Evolutionary conservation across 257 asterid species (phyloP).

Genomic region (Capsicum baccatum): DNA sequence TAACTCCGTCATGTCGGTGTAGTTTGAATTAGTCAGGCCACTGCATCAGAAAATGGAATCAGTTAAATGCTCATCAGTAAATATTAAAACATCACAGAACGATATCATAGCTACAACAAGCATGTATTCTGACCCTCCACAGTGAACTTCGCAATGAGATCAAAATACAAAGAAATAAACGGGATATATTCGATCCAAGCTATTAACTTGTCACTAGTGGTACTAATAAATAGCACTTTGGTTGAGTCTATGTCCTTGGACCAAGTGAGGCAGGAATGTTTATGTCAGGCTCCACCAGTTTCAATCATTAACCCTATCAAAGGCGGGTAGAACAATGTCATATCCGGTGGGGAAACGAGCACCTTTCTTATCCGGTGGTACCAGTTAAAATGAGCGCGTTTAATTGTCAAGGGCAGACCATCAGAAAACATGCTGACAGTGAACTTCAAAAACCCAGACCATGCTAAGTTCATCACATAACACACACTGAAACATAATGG

Average conservation of each 20-base stretch:
- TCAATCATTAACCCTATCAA: too few species aligned
- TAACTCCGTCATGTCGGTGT: slow-evolving; percentile 68
- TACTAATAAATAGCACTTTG: neutral
- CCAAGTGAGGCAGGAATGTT: neutral
- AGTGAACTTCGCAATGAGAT: neutral
- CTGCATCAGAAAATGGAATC: slow-evolving; percentile 51
- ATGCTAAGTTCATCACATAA: neutral
- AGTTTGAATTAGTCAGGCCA: slow-evolving; percentile 82
- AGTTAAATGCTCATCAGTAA: neutral
- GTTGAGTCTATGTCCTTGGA: neutral
- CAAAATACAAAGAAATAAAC: neutral
- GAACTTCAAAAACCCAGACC: neutral
- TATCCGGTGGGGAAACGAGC: too few species aligned
- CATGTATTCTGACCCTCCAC: neutral
- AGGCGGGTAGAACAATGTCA: too few species aligned
- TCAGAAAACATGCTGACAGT: too few species aligned
- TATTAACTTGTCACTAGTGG: neutral
- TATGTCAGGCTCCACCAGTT: too few species aligned
- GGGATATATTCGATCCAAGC: neutral
- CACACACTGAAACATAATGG: neutral
- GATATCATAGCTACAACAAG: neutral
- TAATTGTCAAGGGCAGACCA: too few species aligned
- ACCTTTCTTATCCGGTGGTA: too few species aligned
- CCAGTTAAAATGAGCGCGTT: too few species aligned
- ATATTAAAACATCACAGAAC: neutral